Conservation (phyloP, 2,329 filamentous ascomycete genomes). For the Fusarium nygamai region DNA sequence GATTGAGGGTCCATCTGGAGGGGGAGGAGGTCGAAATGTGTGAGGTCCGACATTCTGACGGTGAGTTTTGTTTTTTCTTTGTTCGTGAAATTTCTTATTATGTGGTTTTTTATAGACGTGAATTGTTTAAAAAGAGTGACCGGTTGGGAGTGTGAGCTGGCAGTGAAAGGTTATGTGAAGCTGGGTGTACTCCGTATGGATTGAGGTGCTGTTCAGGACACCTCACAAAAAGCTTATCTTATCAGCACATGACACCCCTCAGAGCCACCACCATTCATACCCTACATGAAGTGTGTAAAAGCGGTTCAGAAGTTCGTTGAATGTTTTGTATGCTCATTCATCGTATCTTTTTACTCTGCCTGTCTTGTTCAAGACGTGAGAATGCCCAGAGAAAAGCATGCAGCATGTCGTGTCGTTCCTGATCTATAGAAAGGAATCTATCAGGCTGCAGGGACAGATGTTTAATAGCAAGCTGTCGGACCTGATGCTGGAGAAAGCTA, state of each 20-base stretch:
- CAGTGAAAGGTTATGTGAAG: neutral
- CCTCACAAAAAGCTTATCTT: conserved; percentile 51
- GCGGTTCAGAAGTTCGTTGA: neutral
- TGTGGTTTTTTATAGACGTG: neutral
- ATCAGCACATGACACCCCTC: conserved; percentile 49
- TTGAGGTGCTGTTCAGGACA: conserved; percentile 43
- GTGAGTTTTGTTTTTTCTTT: neutral
- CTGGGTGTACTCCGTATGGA: neutral
- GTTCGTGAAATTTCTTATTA: neutral
- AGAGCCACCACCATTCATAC: conserved; percentile 17
- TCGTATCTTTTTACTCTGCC: rapidly evolving
- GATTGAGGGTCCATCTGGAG: conserved; percentile 83
- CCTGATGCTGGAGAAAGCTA: neutral
- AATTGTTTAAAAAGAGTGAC: conserved; percentile 26
- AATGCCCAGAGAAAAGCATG: too few species aligned
- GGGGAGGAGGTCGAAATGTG: conserved; percentile 84
- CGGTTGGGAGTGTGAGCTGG: conserved; percentile 22
- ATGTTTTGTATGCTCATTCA: too few species aligned
- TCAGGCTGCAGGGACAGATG: neutral
- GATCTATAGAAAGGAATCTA: too few species aligned
- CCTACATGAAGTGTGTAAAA: conserved; percentile 10
- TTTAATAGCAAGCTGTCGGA: neutral
- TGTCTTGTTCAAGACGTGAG: rapidly evolving
- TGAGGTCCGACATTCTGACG: conserved; percentile 64
- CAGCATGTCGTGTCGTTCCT: neutral